These are phyloP conservation scores for Combretum micranthum DNA, from an alignment of 345 rosid species.

Conservation along the genomic window DNA sequence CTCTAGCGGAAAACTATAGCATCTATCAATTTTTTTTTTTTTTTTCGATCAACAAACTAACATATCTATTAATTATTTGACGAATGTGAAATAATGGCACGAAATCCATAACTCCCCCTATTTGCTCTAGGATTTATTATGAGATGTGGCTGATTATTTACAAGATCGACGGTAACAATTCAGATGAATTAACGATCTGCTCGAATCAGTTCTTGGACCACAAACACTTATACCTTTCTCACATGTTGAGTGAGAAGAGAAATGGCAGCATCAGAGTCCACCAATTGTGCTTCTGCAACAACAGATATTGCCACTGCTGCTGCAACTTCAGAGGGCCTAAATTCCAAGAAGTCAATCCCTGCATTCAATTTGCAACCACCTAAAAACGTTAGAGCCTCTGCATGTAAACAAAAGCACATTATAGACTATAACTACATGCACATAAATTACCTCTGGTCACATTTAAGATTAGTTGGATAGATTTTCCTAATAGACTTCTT, in stretches of 20 bases:
- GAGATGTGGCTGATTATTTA: too few species aligned
- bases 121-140: too few species aligned
- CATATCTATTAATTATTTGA: too few species aligned
- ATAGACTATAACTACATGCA: neutral
- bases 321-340: slow-evolving; percentile 71
- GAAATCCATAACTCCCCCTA: neutral
- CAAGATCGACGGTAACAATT: too few species aligned
- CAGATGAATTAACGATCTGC: too few species aligned
- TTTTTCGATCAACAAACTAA: too few species aligned
- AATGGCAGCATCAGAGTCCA: slow-evolving; percentile 39
- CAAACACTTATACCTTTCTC: slow-evolving; percentile 33
- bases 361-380: slow-evolving; percentile 47
- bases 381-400: slow-evolving; percentile 18
- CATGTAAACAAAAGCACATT: slow-evolving; percentile 7
- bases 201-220: slow-evolving; percentile 15
- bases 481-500: slow-evolving; percentile 25
- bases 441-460: slow-evolving; percentile 34
- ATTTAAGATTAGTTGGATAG: slow-evolving; percentile 41
- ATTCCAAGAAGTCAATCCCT: slow-evolving; percentile 66
- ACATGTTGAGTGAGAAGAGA: slow-evolving; percentile 37
- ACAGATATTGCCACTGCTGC: slow-evolving; percentile 67
- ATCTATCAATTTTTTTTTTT: too few species aligned
- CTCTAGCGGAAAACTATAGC: neutral
- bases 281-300: slow-evolving; percentile 31
- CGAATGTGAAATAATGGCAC: neutral